Evolutionary conservation across 306 rosid species (phyloP).

Genomic region (Casuarina cunninghamiana): DNA sequence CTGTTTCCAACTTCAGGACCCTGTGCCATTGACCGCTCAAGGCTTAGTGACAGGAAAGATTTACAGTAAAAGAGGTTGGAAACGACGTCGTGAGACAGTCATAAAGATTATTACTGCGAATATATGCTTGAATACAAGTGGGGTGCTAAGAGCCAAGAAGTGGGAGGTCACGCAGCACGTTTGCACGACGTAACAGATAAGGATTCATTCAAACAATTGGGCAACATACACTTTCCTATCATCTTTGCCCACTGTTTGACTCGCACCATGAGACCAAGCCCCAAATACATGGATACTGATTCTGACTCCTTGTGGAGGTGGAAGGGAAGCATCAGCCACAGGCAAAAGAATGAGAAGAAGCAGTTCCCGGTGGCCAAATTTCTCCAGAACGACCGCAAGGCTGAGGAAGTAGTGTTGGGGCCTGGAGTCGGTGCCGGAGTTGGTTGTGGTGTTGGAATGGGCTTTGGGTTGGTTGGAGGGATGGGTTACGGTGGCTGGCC

Average conservation of each 20-base stretch:
- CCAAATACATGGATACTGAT: conserved; percentile 15
- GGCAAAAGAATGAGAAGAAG: conserved; percentile 2
- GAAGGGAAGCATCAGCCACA: conserved; percentile 21
- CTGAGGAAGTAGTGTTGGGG: conserved; percentile 30
- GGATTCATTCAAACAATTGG: background rate
- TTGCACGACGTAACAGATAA: background rate
- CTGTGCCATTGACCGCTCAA: too few species aligned
- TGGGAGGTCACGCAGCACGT: background rate
- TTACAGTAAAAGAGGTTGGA: too few species aligned
- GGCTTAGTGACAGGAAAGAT: too few species aligned
- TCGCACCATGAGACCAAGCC: background rate
- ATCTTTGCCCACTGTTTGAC: background rate
- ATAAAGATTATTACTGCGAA: too few species aligned
- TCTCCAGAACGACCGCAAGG: conserved; percentile 28
- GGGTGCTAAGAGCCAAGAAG: background rate
- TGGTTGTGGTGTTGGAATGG: conserved; percentile 48
- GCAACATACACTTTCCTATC: background rate
- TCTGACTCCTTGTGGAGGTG: conserved; percentile 39
- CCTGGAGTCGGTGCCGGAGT: conserved; percentile 52
- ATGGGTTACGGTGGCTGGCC: conserved; percentile 38
- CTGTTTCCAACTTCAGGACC: too few species aligned
- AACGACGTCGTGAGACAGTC: too few species aligned
- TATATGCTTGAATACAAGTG: background rate
- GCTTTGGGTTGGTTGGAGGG: conserved; percentile 47
- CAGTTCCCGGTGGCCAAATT: conserved; percentile 32